Evolutionary conservation across 2,329 filamentous ascomycete genomes (phyloP).

Genomic region (Pseudogymnoascus sp.): DNA sequence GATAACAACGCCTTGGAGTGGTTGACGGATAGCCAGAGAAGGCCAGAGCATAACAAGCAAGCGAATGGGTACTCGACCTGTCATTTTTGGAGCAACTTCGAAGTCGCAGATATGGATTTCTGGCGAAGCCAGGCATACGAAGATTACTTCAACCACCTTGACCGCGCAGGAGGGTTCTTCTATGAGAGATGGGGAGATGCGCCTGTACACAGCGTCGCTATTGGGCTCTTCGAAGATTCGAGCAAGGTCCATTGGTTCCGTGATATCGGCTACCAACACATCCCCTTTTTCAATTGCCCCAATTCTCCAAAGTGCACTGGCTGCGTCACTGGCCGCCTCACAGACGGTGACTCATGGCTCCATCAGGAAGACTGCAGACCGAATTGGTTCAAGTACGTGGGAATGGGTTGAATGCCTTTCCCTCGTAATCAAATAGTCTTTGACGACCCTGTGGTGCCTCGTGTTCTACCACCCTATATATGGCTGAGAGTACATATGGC

Average conservation of each 20-base stretch:
- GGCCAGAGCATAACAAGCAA: conserved; percentile 69
- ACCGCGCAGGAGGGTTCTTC: conserved; percentile 92
- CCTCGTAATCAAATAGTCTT: neutral
- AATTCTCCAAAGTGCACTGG: conserved; percentile 90
- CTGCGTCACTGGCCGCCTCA: conserved; percentile 79
- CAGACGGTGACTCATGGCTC: conserved; percentile 77
- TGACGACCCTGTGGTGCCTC: neutral
- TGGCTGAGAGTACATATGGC: neutral
- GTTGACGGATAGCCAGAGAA: conserved; percentile 67
- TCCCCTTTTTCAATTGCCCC: conserved; percentile 97
- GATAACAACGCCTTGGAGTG: conserved; percentile 80
- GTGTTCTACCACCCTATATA: neutral
- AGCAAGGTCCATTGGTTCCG: conserved; percentile 97
- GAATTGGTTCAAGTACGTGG: conserved; percentile 94
- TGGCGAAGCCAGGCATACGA: conserved; percentile 87
- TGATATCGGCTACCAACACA: conserved; percentile 96
- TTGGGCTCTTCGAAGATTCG: conserved; percentile 86
- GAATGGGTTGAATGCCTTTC: conserved; percentile 52
- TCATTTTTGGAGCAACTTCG: conserved; percentile 99
- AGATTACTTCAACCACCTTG: conserved; percentile 92
- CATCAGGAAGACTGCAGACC: conserved; percentile 88
- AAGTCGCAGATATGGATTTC: conserved; percentile 87
- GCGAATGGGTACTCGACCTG: conserved; percentile 95
- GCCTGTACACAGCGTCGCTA: conserved; percentile 86
- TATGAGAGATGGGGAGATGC: conserved; percentile 99